phyloP scores from a whole-genome alignment of 2,329 filamentous ascomycete species.

The Apiospora hydei region DNA sequence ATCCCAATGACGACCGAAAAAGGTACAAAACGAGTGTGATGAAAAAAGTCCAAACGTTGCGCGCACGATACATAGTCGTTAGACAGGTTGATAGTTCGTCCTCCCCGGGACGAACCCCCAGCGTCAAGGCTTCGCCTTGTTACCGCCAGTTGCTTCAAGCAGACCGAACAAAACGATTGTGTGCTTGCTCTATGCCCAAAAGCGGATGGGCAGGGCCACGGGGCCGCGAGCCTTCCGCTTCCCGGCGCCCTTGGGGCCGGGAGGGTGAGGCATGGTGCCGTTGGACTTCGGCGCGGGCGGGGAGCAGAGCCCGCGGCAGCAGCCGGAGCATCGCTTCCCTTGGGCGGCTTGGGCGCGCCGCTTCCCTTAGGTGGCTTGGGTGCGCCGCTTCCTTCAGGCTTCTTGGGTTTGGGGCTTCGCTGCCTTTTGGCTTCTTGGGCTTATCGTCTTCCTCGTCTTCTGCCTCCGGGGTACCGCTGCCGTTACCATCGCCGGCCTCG shows the following conservation, averaged over 20 bases:
- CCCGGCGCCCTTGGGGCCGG: not conserved
- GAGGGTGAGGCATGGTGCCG: slow-evolving; percentile 5
- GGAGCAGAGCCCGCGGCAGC: not conserved
- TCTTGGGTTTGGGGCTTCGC: not conserved
- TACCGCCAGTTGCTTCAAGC: not conserved
- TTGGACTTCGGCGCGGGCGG: not conserved
- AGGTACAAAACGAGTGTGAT: slow-evolving; percentile 9
- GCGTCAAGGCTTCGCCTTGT: slow-evolving; percentile 11
- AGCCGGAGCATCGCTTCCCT: no score
- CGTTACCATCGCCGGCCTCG: no score
- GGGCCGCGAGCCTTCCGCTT: not conserved
- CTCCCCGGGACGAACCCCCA: not conserved
- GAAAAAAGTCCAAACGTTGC: slow-evolving; percentile 1
- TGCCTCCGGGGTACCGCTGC: not conserved
- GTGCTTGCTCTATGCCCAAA: not conserved
- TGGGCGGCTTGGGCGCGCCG: not conserved
- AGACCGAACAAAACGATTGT: not conserved
- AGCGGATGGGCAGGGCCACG: not conserved
- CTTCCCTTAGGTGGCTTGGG: not conserved
- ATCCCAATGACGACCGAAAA: not conserved
- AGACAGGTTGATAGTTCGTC: no score
- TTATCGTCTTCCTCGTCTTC: not conserved
- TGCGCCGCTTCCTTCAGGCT: not conserved
- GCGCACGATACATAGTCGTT: slow-evolving; percentile 8
- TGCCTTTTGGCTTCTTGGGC: not conserved